Evolutionary conservation across 2,329 filamentous ascomycete genomes (phyloP), one percentile per base, ranked within the genome.

Genomic region (Pseudodiploospora longispora): DNA sequence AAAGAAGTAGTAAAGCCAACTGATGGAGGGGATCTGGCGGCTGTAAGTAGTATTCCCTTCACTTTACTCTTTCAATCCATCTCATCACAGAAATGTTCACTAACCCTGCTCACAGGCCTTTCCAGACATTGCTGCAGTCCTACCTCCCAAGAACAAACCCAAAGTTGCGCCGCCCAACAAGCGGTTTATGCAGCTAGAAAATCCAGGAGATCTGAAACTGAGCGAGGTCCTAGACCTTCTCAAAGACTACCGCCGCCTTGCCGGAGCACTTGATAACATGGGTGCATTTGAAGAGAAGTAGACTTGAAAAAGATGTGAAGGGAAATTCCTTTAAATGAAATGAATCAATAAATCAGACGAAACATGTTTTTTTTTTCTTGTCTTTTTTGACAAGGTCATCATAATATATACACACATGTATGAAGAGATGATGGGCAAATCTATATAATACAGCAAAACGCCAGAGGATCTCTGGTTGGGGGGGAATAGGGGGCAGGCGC

Each of bases 161-260:
- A 80, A 76, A 58, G 69, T 83, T 31, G 69, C 76, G 6, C 83
- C 83, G 28, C 85, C 85, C 0, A 81, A 83, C 50, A 77, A 81
- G 60, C 77, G 81, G 41, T 90, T 90, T 60, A 74, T 90, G 68
- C 82, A 87, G 53, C 61, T 84, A 44, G 73, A 84, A 55, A 82
- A 82, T 57, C 81, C 82, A 0, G 75, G 75, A 0, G 85, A 91
- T 38, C 68, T 91, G 29, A 80, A 74, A 44, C 68, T 91, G 28
- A 77, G 80, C n/a, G 87, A 91, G 55, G 80, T 91, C 12, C 65
- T 83, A 27, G 78, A 85, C 44, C 66, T 91, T 40, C 64, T 91
- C 27, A 73, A 78, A 44, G 86, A 91, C 60, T 91, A 91, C 56
- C 78, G 85, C 54, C 71, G 86, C 42, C 65, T 91, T 38, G 85